Base-by-base conservation (phyloP, 176 grass and related monocot species). In the Triticum timopheevii region DNA sequence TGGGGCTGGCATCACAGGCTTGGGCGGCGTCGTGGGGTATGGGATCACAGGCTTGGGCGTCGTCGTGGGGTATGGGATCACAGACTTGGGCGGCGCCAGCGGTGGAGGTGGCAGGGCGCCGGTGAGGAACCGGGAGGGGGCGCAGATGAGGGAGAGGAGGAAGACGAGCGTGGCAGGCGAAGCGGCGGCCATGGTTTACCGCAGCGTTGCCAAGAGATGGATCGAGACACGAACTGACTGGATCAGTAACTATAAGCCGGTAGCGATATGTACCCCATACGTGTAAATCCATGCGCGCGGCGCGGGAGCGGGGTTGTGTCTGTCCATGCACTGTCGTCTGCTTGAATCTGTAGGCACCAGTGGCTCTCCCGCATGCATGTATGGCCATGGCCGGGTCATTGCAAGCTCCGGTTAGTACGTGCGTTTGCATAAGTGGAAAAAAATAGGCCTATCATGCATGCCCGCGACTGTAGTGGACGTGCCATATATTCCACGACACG, bases 91-190 rank as follows among this genome's bases (percentile, higher is more conserved):
- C 22, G 69, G 38, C 36, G 9, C 31, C 0, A 45, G 65, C 6
- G 65, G 27, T 10, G 30, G 65, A 0, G 20, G 20, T 17, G 80
- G 65, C 80, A 70, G 7, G 7, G 80, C 65, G 38, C 24, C 35
- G 70, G 82, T 42, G 70, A 84, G 56, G 82, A 75, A 61, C 36
- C 59, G 39, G 24, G 82, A 72, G 4, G 70, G 73, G 69, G 73
- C 11, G 30, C 36, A 19, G 68, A 83, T 23, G 33, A 69, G 20
- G 80, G n/a, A 59, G 1, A 76, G 35, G 38, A 76, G 70, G 70
- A 64, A 64, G 82, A 82, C 30, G 49, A 82, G 70, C 25, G 49
- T 64, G 36, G 82, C 39, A 63, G 39, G 16, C 24, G 70, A 71
- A 50, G 38, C 69, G 36, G 69, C 82, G 36, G 69, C 82, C 70